Conservation (phyloP, 176 grass and related monocot species). For the Triticum dicoccoides region DNA sequence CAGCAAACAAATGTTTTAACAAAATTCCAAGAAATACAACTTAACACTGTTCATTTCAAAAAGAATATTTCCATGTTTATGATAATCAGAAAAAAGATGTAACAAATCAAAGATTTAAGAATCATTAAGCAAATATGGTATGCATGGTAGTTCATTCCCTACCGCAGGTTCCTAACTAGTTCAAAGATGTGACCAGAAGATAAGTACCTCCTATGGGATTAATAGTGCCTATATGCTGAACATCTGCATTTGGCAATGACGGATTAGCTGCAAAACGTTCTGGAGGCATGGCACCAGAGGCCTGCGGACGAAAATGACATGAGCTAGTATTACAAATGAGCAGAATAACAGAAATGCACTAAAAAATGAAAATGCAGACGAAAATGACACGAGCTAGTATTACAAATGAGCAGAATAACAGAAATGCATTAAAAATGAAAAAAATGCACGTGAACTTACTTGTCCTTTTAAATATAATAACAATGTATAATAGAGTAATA, state of each 20-base stretch:
- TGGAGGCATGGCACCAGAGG: constrained; percentile 35
- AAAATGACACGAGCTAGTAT: constrained; percentile 15
- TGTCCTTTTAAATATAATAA: not conserved
- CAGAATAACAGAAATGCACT: not conserved
- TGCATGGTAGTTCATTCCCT: not conserved
- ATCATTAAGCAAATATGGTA: not conserved
- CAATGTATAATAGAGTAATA: not conserved
- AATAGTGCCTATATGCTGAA: not conserved
- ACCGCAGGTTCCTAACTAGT: constrained; percentile 6
- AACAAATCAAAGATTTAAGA: not conserved
- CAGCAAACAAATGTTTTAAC: not conserved
- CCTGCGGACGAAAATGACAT: constrained; percentile 36
- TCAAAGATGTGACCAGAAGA: not conserved
- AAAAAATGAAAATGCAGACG: not conserved
- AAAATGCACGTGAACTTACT: not conserved
- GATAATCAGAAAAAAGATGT: not conserved
- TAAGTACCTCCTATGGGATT: constrained; percentile 39
- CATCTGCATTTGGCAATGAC: constrained; percentile 27
- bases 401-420: not conserved
- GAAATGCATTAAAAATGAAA: not conserved
- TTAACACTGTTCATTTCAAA: not conserved
- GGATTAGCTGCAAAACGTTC: constrained; percentile 20
- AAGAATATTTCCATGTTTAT: not conserved
- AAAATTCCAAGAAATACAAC: not conserved
- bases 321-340: not conserved